A percentile compares a stretch with the other conserved stretches of the same genome.
Conservation (phyloP, 164 flowering plant species). For the Umbilicus rupestris region DNA sequence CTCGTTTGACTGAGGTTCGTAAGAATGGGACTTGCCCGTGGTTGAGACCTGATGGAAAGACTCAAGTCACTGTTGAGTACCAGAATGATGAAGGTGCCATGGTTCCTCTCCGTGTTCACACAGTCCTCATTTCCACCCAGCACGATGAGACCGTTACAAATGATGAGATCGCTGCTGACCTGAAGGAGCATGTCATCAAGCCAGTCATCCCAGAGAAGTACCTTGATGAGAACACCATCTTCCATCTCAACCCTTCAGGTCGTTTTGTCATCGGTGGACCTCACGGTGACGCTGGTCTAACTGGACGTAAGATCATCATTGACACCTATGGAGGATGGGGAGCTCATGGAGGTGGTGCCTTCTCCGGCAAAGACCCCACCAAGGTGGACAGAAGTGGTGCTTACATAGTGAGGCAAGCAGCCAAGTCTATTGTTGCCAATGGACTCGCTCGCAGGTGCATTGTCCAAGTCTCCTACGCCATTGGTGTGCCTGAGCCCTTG, state of each 20-base stretch:
- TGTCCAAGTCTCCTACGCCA: constrained; percentile 73
- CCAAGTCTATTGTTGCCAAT: constrained; percentile 65
- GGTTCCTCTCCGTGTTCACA: constrained; percentile 74
- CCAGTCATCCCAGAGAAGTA: constrained; percentile 61
- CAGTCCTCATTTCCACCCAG: constrained; percentile 71
- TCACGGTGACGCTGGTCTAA: constrained; percentile 78
- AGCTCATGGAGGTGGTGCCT: constrained; percentile 78
- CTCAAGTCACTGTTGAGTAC: constrained; percentile 77
- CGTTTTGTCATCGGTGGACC: constrained; percentile 79
- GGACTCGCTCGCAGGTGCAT: constrained; percentile 65
- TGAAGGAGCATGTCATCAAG: constrained; percentile 70
- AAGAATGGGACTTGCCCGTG: constrained; percentile 67
- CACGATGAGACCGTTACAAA: constrained; percentile 76
- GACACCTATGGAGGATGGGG: constrained; percentile 84
- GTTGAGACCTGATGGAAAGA: constrained; percentile 77
- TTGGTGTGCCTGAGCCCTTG: constrained; percentile 75
- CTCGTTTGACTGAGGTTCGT: constrained; percentile 62
- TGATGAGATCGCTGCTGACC: constrained; percentile 66
- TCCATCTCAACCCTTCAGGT: constrained; percentile 82
- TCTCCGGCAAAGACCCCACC: constrained; percentile 74
- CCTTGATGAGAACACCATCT: constrained; percentile 72
- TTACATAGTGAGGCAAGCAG: constrained; percentile 71
- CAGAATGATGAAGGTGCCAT: constrained; percentile 60
- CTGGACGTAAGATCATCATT: constrained; percentile 71
- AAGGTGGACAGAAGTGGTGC: constrained; percentile 81